Evolutionary conservation across 2,329 filamentous ascomycete genomes (phyloP), one percentile per base, ranked within the genome.

Genomic region (Xylaria hypoxylon): DNA sequence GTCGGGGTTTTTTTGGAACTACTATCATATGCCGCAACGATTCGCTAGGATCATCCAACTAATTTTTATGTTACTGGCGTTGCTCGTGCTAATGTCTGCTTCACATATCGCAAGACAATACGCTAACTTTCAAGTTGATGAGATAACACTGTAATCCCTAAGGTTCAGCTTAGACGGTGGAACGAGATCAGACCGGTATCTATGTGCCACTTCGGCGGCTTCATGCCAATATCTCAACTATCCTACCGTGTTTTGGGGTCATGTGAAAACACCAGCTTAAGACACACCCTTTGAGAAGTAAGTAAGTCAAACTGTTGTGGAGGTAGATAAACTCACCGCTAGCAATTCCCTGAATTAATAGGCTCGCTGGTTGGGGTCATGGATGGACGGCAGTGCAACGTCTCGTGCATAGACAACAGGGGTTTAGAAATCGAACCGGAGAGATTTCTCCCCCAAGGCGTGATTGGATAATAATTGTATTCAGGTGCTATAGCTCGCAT

Each of bases 401-500:
- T 48, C 42, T 35, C 53, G 15, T 45, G 59, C 45, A 59, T 55
- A 22, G 57, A 26, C 15, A 50, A 38, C 17, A 42, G 4, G 28
- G 42, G 35, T 28, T 22, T 35, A 40, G 19, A 15, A 48, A 64
- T 17, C 22, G 17, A 26, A 42, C 24, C 31, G 38, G 58, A 48
- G 28, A 19, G 24, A 53, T 62, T 35, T 28, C 13, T 47, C 40
- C 22, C 8, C 13, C 13, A 13, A 38, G 19, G 13, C 44, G 5
- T 67, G 65, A 67, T 59, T 64, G 64, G 65, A 57, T 22, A 55
- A 26, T 55, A 40, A 48, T 53, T 47, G 11, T n/a, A 28, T 60
- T 31, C 15, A 19, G 35, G 17, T 10, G 26, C n/a, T 61, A 50
- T 62, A 65, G 7, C 44, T 48, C 58, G 26, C 33, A 38, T 31